Conservation (phyloP, 768 basidiomycete species). For the Melanogaster broomeanus region DNA sequence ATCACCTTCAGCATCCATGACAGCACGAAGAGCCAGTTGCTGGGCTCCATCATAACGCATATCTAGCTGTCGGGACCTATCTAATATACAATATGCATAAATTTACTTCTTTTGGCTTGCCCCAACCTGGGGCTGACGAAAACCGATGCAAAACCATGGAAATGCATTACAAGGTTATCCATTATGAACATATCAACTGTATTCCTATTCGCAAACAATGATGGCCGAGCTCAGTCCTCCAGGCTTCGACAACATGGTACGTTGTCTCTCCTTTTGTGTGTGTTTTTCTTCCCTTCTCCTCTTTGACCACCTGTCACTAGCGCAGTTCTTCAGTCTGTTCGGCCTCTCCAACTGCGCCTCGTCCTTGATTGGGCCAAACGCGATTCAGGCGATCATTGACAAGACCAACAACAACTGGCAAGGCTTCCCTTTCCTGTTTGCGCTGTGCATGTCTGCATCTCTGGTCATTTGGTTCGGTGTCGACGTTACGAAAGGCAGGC, state of each 20-base stretch:
- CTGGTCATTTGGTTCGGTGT: slow-evolving; percentile 78
- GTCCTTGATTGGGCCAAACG: slow-evolving; percentile 86
- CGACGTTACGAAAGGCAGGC: slow-evolving; percentile 61
- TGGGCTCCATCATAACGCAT: too few species aligned
- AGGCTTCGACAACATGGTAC: slow-evolving; percentile 81
- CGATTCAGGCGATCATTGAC: slow-evolving; percentile 82
- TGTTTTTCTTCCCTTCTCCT: background rate
- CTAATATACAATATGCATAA: too few species aligned
- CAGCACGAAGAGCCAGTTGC: too few species aligned
- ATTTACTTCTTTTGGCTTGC: too few species aligned
- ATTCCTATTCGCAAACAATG: slow-evolving; percentile 84
- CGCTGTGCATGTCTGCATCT: slow-evolving; percentile 63
- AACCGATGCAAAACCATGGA: too few species aligned
- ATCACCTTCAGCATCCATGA: too few species aligned
- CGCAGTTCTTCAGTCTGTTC: slow-evolving; percentile 83
- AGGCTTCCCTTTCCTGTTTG: slow-evolving; percentile 85
- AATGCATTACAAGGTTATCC: too few species aligned
- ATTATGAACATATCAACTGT: too few species aligned
- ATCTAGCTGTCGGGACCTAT: too few species aligned
- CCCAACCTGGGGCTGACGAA: too few species aligned
- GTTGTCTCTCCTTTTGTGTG: background rate
- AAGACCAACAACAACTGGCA: slow-evolving; percentile 73
- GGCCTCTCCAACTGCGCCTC: slow-evolving; percentile 83
- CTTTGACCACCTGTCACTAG: background rate
- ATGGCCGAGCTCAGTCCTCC: slow-evolving; percentile 89